phyloP scores from a whole-genome alignment of 202 grass and related monocot species.

The Panicum virgatum region DNA sequence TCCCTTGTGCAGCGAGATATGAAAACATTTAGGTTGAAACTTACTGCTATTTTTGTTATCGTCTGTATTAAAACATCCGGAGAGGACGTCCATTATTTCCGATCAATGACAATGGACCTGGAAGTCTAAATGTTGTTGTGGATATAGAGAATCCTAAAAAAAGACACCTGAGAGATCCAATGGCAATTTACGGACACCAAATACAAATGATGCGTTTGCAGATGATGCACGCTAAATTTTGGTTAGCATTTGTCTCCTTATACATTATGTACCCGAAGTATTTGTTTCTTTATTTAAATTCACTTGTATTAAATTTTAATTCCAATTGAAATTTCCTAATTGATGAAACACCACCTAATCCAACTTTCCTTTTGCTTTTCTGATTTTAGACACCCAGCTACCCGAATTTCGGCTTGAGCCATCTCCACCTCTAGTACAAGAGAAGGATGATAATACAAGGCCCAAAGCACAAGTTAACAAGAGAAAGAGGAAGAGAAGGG shows the following conservation, averaged over 20 bases:
- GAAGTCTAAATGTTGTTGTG: no score
- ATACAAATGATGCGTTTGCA: constrained; percentile 25
- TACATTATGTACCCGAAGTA: constrained; percentile 3
- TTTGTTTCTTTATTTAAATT: constrained; percentile 9
- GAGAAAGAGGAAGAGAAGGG: constrained; percentile 49
- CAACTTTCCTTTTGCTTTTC: not conserved
- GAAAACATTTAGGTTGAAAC: no score
- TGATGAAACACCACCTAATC: constrained; percentile 6
- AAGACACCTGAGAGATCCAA: constrained; percentile 36
- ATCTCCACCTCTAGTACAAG: constrained; percentile 57
- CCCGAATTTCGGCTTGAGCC: no score
- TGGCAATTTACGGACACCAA: not conserved
- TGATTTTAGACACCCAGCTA: constrained; percentile 25
- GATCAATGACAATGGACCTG: no score
- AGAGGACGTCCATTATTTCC: no score
- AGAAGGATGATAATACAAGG: not conserved
- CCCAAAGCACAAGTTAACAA: constrained; percentile 39
- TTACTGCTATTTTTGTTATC: no score
- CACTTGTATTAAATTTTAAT: not conserved
- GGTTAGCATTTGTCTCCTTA: constrained; percentile 47
- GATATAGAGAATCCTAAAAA: no score
- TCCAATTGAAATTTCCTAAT: not conserved
- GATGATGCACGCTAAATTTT: constrained; percentile 14
- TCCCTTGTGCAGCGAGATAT: no score
- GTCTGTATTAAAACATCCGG: no score